Evolutionary conservation across 495 filamentous ascomycete species (phyloP).

Genomic region (Aspergillus asperescens): DNA sequence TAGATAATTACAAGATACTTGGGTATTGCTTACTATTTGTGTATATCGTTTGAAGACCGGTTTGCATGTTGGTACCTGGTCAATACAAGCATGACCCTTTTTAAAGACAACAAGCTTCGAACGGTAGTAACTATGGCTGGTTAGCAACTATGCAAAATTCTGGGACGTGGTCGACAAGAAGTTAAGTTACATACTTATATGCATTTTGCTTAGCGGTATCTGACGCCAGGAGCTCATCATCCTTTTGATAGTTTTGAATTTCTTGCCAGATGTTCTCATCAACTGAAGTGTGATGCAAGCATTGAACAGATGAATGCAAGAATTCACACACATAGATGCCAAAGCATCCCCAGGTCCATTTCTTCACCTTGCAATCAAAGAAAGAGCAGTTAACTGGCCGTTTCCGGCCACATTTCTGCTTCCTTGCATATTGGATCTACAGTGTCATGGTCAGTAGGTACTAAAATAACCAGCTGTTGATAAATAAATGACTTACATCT

Average conservation of each 20-base stretch:
- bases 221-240: neutral
- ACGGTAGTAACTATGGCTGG: constrained; percentile 7
- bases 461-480: constrained; percentile 1
- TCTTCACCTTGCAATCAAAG: neutral
- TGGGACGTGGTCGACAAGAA: neutral
- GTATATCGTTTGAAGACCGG: neutral
- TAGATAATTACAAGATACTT: neutral
- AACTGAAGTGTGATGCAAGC: constrained; percentile 6
- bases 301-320: neutral
- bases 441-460: too few species aligned
- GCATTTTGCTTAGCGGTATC: constrained; percentile 7
- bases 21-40: neutral
- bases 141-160: neutral
- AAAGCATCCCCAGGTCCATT: constrained; percentile 11
- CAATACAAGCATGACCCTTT: constrained; percentile 1
- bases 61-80: constrained; percentile 3
- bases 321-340: constrained; percentile 8
- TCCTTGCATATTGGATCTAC: constrained; percentile 13
- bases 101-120: constrained; percentile 6
- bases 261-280: constrained; percentile 1
- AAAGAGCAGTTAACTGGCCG: neutral
- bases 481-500: constrained; percentile 8
- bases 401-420: neutral
- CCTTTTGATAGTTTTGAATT: neutral
- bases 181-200: constrained; percentile 8